Base-by-base conservation (phyloP, 225 moss, liverwort and hornwort genomes). In the Pleurozium schreberi region DNA sequence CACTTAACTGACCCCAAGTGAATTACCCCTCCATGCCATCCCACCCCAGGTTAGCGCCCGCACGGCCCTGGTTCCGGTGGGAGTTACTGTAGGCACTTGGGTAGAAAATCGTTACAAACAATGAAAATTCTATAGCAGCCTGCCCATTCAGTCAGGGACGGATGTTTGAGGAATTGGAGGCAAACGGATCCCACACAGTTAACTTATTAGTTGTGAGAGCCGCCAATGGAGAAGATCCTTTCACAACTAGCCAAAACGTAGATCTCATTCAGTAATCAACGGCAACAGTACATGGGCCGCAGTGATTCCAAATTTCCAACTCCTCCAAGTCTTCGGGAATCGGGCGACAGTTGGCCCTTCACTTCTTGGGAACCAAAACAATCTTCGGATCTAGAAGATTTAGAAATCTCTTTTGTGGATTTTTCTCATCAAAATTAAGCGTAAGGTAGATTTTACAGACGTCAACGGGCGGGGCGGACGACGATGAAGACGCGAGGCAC, bases 401-500 rank as follows among this genome's bases (percentile, higher is more conserved):
- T 11, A 0, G 15, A 63, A 67, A 27, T 1, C 4, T 5, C 7
- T 3, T 8, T 30, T 9, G 36, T 75, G 30, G 60, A 89, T 81
- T 71, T 49, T 1, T 0, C 5, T 10, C 9, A 1, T 8, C 43
- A 14, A 71, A 82, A 85, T 82, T 36, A 77, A 19, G 8, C 2
- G 0, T 0, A 0, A 4, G 2, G 59, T 73, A 89, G 75, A 87
- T 81, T 75, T 3, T 4, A 8, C 1, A 9, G 33, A 11, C 53
- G 18, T 86, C 75, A 86, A 84, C 71, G 40, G 65, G 50, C 10
- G 74, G 65, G 43, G 49, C 28, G 52, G 65, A 40, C 43, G 66
- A 60, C 55, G 43, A 84, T 62, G 68, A 63, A 74, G 66, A 17
- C 30, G 57, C 73, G 52, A 50, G 52, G 89, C 91, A 47, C 63